Percentiles rank a stretch among this genome's conserved stretches.
Evolutionary conservation across 768 basidiomycete species (phyloP).

Genomic region (Strobilomyces dryophilus): DNA sequence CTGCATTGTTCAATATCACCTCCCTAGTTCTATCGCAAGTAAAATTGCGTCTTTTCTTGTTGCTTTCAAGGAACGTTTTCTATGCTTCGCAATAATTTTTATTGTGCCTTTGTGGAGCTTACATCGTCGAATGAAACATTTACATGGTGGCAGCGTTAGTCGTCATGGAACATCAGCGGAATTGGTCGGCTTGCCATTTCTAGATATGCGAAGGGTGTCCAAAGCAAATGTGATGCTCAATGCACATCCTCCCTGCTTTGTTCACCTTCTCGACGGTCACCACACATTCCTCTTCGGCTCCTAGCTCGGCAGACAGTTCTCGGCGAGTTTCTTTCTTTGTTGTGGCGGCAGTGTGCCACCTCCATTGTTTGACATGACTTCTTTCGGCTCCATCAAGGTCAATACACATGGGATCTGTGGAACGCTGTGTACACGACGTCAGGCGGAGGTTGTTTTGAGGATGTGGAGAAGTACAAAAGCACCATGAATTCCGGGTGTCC

Average conservation of each 20-base stretch:
- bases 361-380: conserved; percentile 19
- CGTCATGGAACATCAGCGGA: conserved; percentile 6
- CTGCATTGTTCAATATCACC: conserved; percentile 14
- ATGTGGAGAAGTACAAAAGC: conserved; percentile 17
- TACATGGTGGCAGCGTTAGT: conserved; percentile 2
- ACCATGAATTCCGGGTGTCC: not conserved
- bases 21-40: conserved; percentile 78
- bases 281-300: not conserved
- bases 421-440: conserved; percentile 4
- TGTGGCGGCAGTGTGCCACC: conserved; percentile 9
- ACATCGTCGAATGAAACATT: conserved; percentile 14
- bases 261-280: conserved; percentile 13
- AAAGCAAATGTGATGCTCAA: conserved; percentile 3
- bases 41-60: conserved; percentile 24
- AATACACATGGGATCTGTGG: conserved; percentile 11
- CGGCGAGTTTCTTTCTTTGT: conserved; percentile 11
- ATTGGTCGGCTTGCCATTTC: conserved; percentile 16
- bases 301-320: conserved; percentile 3
- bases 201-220: not conserved
- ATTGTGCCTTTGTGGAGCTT: conserved; percentile 12
- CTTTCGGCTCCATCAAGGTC: conserved; percentile 13
- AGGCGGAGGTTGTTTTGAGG: conserved; percentile 7
- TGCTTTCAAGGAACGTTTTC: conserved; percentile 13
- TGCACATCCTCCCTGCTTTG: conserved; percentile 17
- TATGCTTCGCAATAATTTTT: conserved; percentile 21